Evolutionary conservation across 2,329 filamentous ascomycete species (phyloP), one percentile per base, ranked within the genome.

Genomic region (Rhexocercosporidium sp.): DNA sequence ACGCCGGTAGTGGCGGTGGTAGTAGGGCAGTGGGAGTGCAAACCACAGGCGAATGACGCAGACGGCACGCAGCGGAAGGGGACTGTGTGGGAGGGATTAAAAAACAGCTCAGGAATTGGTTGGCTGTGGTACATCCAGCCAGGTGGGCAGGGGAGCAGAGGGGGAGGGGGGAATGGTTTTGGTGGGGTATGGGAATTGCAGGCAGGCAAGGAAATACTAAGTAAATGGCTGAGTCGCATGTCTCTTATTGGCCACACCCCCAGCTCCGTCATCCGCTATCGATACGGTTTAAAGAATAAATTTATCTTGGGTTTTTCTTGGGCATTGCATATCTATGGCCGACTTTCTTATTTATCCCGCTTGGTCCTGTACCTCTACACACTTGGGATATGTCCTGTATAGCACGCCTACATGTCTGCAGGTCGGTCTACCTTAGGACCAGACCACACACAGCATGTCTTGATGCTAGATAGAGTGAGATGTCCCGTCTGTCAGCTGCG

Each of bases 51-150:
- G 44, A 47, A 47, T 47, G 44, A 47, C 44, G 44, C 44, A 47
- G 44, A 47, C 20, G 44, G n/a, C 2, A 37, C 6, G 16, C n/a
- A 18, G 20, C 44, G 20, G 44, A n/a, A 11, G 22, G 20, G 16
- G 6, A n/a, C n/a, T n/a, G n/a, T n/a, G 11, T 8, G 25, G 47
- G 20, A 51, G 47, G 22, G 25, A 51, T 3, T 7, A 47, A 39
- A 57, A 59, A 46, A 29, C 39, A 60, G 57, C 57, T 60, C 57
- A 31, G 39, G 20, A 31, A n/a, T 27, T 60, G 57, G 57, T 60
- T 60, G 57, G 57, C 16, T 41, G 57, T 44, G 34, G 14, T 22
- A 44, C 34, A 44, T 18, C 54, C 11, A 22, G 31, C n/a, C 18
- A 27, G 20, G 12, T n/a, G 18, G 54, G 14, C 14, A 51, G n/a